Evolutionary conservation across 2,329 filamentous ascomycete genomes (phyloP), one percentile per base, ranked within the genome.

Genomic region (Diplodia sapinea): DNA sequence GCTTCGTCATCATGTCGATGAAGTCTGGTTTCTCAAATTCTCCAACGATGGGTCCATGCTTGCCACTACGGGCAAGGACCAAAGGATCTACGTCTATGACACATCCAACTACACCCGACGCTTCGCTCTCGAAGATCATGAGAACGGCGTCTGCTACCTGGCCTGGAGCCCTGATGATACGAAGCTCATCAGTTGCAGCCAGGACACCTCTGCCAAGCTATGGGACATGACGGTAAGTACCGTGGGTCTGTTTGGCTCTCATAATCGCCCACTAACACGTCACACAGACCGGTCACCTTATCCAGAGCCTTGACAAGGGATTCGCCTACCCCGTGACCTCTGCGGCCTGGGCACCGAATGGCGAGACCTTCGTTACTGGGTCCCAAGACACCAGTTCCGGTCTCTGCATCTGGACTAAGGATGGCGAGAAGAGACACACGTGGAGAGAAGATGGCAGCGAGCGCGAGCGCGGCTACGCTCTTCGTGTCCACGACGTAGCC

Each of bases 161-260:
- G 85, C 92, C 1, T 99, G 95, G 92, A 97, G 94, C 75, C 95
- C 94, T 5, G 93, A 99, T 77, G 92, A 96, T 79, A 86, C 86
- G 1, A 92, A 92, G 80, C 84, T 99, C 40, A 88, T 98, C 49
- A 94, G 91, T 17, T 98, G 94, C 76, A 91, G 88, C 17, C 85
- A 88, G 71, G 79, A 96, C 74, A 87, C 86, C 55, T 86, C 85
- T 70, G 93, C 92, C 0, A 86, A 89, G 43, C 79, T 97, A 70
- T 97, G 92, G 91, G 87, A 93, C 77, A 73, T 76, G 43, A 75
- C 75, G 70, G 76, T 76, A 74, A 65, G 73, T 68, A 11, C 33
- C 26, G 17, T 8, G 8, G 9, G 17, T 20, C 9, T 47, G 20
- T 20, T 9, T 13, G 20, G n/a, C 13, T 20, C 11, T 20, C n/a